Evolutionary conservation across 2,329 filamentous ascomycete species (phyloP).

Genomic region (Penicillium psychrosexuale): DNA sequence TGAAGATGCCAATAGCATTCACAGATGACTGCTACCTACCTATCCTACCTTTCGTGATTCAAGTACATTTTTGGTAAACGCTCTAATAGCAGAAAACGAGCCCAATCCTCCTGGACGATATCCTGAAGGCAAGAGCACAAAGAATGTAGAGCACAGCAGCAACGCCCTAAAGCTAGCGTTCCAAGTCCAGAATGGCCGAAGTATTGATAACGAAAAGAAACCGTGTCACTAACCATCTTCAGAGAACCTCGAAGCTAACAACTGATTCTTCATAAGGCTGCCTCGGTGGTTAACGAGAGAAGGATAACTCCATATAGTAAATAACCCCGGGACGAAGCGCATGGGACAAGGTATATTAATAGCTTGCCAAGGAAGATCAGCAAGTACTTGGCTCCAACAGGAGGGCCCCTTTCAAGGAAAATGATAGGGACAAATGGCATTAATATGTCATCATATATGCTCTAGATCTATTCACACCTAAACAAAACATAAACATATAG

Average conservation of each 20-base stretch:
- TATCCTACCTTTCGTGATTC: not conserved
- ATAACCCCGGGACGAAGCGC: no score
- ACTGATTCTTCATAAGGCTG: no score
- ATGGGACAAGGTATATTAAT: no score
- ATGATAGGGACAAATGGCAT: conserved; percentile 2
- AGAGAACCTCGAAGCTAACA: no score
- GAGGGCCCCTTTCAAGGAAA: not conserved
- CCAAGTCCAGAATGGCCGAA: no score
- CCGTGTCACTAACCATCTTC: no score
- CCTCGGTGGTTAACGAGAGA: no score
- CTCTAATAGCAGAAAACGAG: not conserved
- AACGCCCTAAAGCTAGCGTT: no score
- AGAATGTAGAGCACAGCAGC: not conserved
- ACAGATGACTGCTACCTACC: not conserved
- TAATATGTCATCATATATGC: not conserved
- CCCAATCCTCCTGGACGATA: not conserved
- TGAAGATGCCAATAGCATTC: not conserved
- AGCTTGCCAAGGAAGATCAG: no score
- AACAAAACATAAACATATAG: conserved; percentile 6
- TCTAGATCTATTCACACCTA: conserved; percentile 4
- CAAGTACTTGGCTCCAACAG: no score
- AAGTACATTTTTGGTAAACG: not conserved
- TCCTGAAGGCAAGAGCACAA: not conserved
- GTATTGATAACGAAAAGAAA: no score
- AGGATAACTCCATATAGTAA: no score